Base-by-base conservation (phyloP, 768 basidiomycete species). In the Boletus insuetus region DNA sequence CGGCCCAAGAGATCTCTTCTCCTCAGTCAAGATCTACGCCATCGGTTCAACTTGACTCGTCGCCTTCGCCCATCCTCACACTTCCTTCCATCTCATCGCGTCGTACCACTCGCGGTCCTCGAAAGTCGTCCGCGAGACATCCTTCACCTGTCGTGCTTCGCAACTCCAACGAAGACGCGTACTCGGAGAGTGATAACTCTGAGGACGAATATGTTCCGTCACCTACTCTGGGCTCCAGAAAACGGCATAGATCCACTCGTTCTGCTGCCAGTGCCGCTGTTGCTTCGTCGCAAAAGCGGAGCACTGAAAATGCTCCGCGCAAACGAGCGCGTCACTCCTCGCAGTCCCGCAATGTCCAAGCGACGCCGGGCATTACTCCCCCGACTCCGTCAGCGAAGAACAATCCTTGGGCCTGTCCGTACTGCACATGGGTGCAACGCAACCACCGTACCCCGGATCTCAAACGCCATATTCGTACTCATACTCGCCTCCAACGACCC, bases 371-470 rank as follows among this genome's bases (percentile, higher is more conserved):
- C n/a, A 59, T 24, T 45, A 52, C 9, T 54, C 45, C 53, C 41
- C 53, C 49, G 53, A 56, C 46, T 38, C 64, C 68, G 17, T 40
- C 13, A 10, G 51, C 67, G 48, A 68, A 64, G 55, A 62, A 57
- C 64, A 74, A 64, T 69, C 75, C 66, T 54, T 70, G 72, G 71
- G 70, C 66, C 4, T 84, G 82, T 63, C 77, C 77, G 3, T 71
- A 72, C 46, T 82, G 82, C 64, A 67, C 67, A 44, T 79, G 76
- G 75, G 68, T 74, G 32, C 80, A 80, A 60, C 64, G 58, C 37
- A 82, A 81, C 69, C 70, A 72, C 39, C 81, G 84, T 24, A 64
- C 78, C 31, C 82, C 83, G 11, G 85, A 86, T 61, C 80, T 82
- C 64, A 78, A 77, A 64, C 79, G 85, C 22, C 85, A 86, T 64